These are phyloP conservation scores for Pichia cephalocereana DNA, from an alignment of 805 yeast genomes.

Conservation along the genomic window DNA sequence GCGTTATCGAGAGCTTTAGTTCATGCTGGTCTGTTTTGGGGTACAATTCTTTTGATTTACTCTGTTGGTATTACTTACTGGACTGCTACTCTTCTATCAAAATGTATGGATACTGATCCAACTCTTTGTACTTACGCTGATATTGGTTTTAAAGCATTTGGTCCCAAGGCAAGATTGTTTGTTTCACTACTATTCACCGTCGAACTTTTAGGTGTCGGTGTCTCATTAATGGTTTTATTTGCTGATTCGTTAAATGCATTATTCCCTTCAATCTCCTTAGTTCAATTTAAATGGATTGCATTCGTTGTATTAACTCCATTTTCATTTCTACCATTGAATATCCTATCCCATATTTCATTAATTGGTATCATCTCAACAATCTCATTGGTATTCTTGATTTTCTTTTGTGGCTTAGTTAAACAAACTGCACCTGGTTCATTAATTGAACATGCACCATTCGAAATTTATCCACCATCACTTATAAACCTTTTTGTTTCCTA, in stretches of 20 bases:
- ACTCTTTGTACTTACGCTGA: slow-evolving; percentile 84
- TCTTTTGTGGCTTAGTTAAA: slow-evolving; percentile 38
- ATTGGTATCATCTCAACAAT: slow-evolving; percentile 50
- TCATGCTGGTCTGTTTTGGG: slow-evolving; percentile 59
- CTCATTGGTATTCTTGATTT: slow-evolving; percentile 36
- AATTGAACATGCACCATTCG: slow-evolving; percentile 35
- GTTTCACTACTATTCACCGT: slow-evolving; percentile 68
- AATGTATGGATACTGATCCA: slow-evolving; percentile 71
- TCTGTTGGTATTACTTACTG: slow-evolving; percentile 66
- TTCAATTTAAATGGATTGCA: slow-evolving; percentile 56
- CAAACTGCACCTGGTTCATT: slow-evolving; percentile 46
- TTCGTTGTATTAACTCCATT: slow-evolving; percentile 72
- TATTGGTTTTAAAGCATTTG: slow-evolving; percentile 79
- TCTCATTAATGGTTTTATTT: slow-evolving; percentile 69
- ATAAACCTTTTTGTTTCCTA: slow-evolving; percentile 39
- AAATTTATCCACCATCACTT: slow-evolving; percentile 31
- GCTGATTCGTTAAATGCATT: slow-evolving; percentile 78
- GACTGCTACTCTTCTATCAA: slow-evolving; percentile 66
- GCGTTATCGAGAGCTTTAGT: slow-evolving; percentile 59
- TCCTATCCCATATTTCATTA: slow-evolving; percentile 45
- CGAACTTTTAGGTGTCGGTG: slow-evolving; percentile 75
- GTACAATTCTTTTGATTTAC: slow-evolving; percentile 44
- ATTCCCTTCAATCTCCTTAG: slow-evolving; percentile 42
- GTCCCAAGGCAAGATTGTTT: slow-evolving; percentile 61
- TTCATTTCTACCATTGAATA: slow-evolving; percentile 51